phyloP scores from a whole-genome alignment of 768 basidiomycete genomes.

The Cystoderma amianthinum region DNA sequence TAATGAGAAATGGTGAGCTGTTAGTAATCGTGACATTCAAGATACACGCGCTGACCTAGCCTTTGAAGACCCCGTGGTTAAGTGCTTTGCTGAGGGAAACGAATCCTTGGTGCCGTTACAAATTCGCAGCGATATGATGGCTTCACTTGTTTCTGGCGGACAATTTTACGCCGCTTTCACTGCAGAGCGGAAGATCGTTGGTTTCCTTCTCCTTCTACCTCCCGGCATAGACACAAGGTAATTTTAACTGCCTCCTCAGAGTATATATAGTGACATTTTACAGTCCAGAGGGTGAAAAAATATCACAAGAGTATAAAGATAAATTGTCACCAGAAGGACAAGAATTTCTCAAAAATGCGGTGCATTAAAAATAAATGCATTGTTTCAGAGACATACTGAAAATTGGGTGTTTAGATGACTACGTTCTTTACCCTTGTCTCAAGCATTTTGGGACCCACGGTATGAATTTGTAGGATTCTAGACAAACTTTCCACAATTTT shows the following conservation, averaged over 20 bases:
- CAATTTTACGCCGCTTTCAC: background rate
- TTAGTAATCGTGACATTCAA: background rate
- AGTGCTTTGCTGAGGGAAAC: background rate
- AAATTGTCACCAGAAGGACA: no score
- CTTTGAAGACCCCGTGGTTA: background rate
- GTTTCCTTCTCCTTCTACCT: background rate
- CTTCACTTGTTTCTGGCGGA: background rate
- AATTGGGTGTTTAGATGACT: no score
- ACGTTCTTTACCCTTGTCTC: no score
- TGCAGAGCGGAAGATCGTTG: background rate
- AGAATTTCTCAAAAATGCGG: no score
- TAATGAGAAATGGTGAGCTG: background rate
- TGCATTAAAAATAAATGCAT: no score
- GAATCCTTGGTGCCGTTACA: background rate
- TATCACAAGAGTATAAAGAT: no score
- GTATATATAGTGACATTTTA: no score
- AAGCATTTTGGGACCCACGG: conserved; percentile 1
- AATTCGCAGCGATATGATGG: background rate
- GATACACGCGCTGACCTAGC: no score
- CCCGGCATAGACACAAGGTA: background rate
- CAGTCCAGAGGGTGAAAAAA: no score
- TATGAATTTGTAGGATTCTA: background rate
- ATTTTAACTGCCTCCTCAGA: no score
- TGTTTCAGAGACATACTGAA: no score
- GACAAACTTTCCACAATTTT: background rate